A percentile compares a stretch with the other conserved stretches of the same genome.
Evolutionary conservation across 2,329 filamentous ascomycete genomes (phyloP).

Genomic region (Botrytis byssoidea): DNA sequence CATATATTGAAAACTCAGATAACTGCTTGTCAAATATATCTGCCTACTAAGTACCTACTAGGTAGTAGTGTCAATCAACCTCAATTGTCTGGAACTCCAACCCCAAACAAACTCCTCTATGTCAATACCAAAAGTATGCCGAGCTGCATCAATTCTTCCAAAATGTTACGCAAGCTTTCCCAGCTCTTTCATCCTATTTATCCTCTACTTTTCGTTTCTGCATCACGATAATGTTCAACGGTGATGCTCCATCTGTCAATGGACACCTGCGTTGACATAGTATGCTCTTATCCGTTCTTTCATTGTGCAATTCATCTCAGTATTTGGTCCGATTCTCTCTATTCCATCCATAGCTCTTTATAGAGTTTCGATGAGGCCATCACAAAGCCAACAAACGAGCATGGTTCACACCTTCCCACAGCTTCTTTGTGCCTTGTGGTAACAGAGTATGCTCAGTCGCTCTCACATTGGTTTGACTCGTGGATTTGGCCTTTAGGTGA

Average conservation of each 20-base stretch:
- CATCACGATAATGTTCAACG: conserved; percentile 24
- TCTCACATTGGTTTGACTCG: neutral
- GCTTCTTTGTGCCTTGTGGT: neutral
- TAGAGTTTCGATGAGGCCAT: neutral
- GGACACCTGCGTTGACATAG: conserved; percentile 15
- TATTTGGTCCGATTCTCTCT: neutral
- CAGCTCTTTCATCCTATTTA: neutral
- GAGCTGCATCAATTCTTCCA: neutral
- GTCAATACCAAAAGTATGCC: neutral
- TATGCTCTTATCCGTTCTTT: conserved; percentile 14
- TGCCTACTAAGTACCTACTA: neutral
- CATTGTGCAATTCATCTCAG: neutral
- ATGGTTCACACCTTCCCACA: neutral
- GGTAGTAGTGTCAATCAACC: neutral
- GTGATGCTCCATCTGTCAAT: conserved; percentile 13
- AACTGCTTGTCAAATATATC: conserved; percentile 12
- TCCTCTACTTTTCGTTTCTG: conserved; percentile 18
- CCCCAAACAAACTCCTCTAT: neutral
- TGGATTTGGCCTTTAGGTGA: neutral
- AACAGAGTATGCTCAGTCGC: conserved; percentile 3
- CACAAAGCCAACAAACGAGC: neutral
- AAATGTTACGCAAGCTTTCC: neutral
- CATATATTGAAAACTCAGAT: neutral
- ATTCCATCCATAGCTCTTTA: neutral
- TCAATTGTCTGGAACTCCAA: neutral